Conservation (phyloP, 2,329 filamentous ascomycete genomes). For the Ophiostoma australiae region DNA sequence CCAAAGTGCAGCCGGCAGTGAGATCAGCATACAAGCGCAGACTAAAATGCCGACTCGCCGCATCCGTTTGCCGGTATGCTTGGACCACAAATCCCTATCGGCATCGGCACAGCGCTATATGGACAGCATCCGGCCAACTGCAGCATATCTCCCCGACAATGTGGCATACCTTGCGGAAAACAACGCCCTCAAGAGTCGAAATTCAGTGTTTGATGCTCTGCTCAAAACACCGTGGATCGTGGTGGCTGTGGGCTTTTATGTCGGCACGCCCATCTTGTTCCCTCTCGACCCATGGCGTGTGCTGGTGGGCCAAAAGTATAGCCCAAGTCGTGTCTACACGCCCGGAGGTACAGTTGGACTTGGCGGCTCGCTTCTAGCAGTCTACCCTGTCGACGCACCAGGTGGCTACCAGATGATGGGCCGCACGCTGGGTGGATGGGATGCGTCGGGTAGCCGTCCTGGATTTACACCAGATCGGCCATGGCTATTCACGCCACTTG, state of each 20-base stretch:
- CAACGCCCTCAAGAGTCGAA: neutral
- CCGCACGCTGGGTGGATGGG: constrained; percentile 49
- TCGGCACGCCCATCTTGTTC: constrained; percentile 4
- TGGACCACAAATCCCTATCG: constrained; percentile 1
- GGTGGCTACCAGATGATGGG: constrained; percentile 39
- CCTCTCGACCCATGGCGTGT: constrained; percentile 10
- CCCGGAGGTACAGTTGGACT: constrained; percentile 9
- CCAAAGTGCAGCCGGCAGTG: neutral
- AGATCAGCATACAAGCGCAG: neutral
- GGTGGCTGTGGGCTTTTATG: constrained; percentile 11
- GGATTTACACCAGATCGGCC: constrained; percentile 44
- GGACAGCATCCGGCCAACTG: constrained; percentile 12
- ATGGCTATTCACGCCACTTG: constrained; percentile 55
- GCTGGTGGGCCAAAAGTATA: constrained; percentile 9
- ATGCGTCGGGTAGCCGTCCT: constrained; percentile 48
- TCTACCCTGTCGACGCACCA: constrained; percentile 31
- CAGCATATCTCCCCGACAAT: constrained; percentile 12
- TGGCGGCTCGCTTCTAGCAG: neutral
- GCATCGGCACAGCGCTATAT: constrained; percentile 1
- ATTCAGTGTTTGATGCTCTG: neutral
- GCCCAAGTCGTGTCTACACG: constrained; percentile 9
- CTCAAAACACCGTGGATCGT: constrained; percentile 9
- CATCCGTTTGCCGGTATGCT: neutral
- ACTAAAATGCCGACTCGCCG: constrained; percentile 1
- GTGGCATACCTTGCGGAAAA: constrained; percentile 6